A percentile compares a stretch with the other conserved stretches of the same genome.
Conservation (phyloP, 2,329 filamentous ascomycete species). For the Chalaropsis ovoidea region DNA sequence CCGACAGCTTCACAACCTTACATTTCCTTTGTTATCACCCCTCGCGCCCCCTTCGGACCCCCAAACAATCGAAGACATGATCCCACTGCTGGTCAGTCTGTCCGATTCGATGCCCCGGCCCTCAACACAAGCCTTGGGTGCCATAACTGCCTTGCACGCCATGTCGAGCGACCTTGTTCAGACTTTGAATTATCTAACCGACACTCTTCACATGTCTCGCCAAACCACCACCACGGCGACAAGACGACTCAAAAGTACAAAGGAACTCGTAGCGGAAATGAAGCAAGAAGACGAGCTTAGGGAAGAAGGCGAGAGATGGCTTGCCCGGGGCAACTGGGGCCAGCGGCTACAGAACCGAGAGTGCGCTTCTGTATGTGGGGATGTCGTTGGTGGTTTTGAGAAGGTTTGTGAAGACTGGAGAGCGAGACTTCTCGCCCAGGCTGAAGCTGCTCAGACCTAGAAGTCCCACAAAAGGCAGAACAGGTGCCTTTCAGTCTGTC, state of each 20-base stretch:
- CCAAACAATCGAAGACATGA: slow-evolving; percentile 57
- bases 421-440: slow-evolving; percentile 58
- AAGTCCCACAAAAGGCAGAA: not conserved
- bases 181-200: slow-evolving; percentile 74
- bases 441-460: slow-evolving; percentile 40
- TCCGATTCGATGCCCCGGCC: slow-evolving; percentile 57
- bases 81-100: slow-evolving; percentile 56
- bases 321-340: slow-evolving; percentile 75
- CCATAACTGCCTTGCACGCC: slow-evolving; percentile 57
- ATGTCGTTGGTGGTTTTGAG: slow-evolving; percentile 87
- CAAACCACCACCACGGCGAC: slow-evolving; percentile 77
- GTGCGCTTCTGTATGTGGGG: slow-evolving; percentile 71
- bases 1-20: slow-evolving; percentile 61
- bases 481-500: not conserved
- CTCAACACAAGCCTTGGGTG: slow-evolving; percentile 52
- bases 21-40: slow-evolving; percentile 60
- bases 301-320: slow-evolving; percentile 73
- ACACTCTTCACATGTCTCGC: slow-evolving; percentile 87
- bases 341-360: slow-evolving; percentile 64
- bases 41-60: slow-evolving; percentile 52
- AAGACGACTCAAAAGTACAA: slow-evolving; percentile 66
- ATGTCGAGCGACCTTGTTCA: slow-evolving; percentile 65
- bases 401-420: slow-evolving; percentile 80
- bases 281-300: slow-evolving; percentile 69
- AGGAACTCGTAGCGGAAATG: slow-evolving; percentile 78